Percentiles rank a stretch among this genome's conserved stretches.
phyloP scores from a whole-genome alignment of 306 rosid species.

The Trifolium subterraneum region DNA sequence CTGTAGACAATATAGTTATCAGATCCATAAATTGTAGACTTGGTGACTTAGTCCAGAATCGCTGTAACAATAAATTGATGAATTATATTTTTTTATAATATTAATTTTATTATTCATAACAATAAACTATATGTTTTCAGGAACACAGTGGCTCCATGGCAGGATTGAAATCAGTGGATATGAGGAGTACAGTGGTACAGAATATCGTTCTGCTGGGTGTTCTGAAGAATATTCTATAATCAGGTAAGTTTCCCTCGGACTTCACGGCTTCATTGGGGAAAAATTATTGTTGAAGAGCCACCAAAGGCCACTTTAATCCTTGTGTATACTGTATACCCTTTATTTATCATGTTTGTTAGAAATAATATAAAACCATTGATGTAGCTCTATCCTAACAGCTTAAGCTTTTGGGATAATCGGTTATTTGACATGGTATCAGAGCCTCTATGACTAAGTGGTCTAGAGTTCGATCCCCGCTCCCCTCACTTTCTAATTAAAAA shows the following conservation, averaged over 20 bases:
- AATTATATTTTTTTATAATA: constrained; percentile 2
- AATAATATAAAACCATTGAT: too few relatives aligned
- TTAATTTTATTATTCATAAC: constrained; percentile 28
- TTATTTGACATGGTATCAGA: too few relatives aligned
- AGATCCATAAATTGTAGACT: background rate
- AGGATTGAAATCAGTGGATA: constrained; percentile 82
- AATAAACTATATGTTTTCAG: constrained; percentile 49
- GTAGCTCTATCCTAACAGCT: too few relatives aligned
- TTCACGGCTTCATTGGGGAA: constrained; percentile 6
- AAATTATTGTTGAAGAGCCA: constrained; percentile 11
- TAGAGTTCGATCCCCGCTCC: too few relatives aligned
- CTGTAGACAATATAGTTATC: background rate
- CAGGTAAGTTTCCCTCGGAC: constrained; percentile 57
- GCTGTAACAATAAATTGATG: background rate
- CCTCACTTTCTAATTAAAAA: too few relatives aligned
- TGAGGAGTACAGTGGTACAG: constrained; percentile 88
- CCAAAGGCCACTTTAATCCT: constrained; percentile 16
- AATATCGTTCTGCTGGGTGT: constrained; percentile 95
- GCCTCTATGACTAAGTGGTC: too few relatives aligned
- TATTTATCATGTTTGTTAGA: background rate
- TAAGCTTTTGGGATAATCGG: too few relatives aligned
- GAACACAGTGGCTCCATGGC: constrained; percentile 90
- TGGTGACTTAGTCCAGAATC: background rate
- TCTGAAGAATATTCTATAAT: constrained; percentile 80
- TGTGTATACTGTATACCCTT: constrained; percentile 9